phyloP scores from a whole-genome alignment of 495 filamentous ascomycete species.

The Lichina pygmaea region DNA sequence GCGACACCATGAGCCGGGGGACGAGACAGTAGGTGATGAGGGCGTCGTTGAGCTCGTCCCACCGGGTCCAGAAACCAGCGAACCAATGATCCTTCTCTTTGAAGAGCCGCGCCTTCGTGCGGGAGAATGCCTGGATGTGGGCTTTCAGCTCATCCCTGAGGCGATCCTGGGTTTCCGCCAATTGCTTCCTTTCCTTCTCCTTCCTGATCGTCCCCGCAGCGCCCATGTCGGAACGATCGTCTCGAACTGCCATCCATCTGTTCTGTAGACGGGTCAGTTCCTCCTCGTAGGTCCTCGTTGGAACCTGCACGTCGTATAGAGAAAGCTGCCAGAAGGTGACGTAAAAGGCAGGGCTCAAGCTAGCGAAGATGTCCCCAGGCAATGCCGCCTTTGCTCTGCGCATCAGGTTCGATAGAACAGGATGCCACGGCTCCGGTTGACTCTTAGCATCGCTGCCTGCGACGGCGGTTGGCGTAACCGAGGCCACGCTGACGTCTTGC shows the following conservation, averaged over 20 bases:
- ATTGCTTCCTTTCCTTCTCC: conserved; percentile 30
- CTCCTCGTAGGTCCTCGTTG: conserved; percentile 41
- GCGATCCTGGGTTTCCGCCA: conserved; percentile 29
- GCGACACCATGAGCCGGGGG: conserved; percentile 59
- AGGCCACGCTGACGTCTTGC: background rate
- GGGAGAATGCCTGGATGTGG: conserved; percentile 34
- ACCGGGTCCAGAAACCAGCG: conserved; percentile 26
- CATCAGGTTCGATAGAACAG: conserved; percentile 52
- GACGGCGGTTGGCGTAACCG: background rate
- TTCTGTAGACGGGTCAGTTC: conserved; percentile 37
- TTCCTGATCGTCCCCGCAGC: conserved; percentile 32
- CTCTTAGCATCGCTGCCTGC: conserved; percentile 2
- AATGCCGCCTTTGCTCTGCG: conserved; percentile 32
- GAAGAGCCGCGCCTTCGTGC: conserved; percentile 32
- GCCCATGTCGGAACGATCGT: conserved; percentile 45
- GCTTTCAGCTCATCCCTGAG: conserved; percentile 43
- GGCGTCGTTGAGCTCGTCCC: conserved; percentile 39
- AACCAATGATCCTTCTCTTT: conserved; percentile 72
- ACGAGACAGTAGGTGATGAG: conserved; percentile 77
- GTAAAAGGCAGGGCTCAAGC: conserved; percentile 51
- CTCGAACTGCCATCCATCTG: conserved; percentile 30
- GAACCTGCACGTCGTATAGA: conserved; percentile 50
- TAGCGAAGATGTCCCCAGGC: conserved; percentile 33
- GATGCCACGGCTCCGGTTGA: conserved; percentile 27
- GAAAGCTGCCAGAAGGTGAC: conserved; percentile 83